Evolutionary conservation across 768 basidiomycete species (phyloP), one percentile per base, ranked within the genome.

Genomic region (Pisolithus tinctorius): DNA sequence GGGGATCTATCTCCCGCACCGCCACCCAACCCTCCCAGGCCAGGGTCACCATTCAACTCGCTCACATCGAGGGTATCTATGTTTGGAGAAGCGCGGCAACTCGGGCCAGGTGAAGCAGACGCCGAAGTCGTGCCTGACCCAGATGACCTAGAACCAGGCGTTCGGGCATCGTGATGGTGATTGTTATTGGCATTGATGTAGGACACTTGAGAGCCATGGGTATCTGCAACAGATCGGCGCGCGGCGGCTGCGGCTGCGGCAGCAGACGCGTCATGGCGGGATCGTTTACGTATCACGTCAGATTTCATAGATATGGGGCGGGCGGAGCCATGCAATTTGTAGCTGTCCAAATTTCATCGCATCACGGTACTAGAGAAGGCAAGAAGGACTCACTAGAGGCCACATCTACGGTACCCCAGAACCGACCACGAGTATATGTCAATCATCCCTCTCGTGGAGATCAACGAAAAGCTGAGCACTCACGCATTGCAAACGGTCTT

Each of bases 251-350:
- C 83, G 59, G 80, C 82, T 4, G 83, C 82, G 8, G 84, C 84
- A 5, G 82, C 34, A 34, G 34, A 34, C 34, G 34, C 83, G 53
- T 91, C 88, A 58, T 90, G 88, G 1, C 89, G 75, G 2, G 89
- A 88, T 38, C 90, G 83, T 63, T 92, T 92, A 54, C 89, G 86
- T 57, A 93, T 89, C 34, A 91, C 83, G 56, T 93, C 90, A 4
- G 88, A 90, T 65, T 92, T 92, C 89, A 93, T 92, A 7, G 86
- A 88, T 54, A 91, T 88, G 2, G 90, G 90, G 25, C 90, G 83
- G 1, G 86, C 83, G 17, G 88, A 84, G 16, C 90, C 89, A 64
- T 92, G 88, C 2, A 92, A 72, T 65, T 92, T 92, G 70, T 88
- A 88, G 61, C 78, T 80, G 48, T 39, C 49, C 11, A 48, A 6